Base-by-base conservation (phyloP, 495 filamentous ascomycete genomes). In the Choiromyces venosus region DNA sequence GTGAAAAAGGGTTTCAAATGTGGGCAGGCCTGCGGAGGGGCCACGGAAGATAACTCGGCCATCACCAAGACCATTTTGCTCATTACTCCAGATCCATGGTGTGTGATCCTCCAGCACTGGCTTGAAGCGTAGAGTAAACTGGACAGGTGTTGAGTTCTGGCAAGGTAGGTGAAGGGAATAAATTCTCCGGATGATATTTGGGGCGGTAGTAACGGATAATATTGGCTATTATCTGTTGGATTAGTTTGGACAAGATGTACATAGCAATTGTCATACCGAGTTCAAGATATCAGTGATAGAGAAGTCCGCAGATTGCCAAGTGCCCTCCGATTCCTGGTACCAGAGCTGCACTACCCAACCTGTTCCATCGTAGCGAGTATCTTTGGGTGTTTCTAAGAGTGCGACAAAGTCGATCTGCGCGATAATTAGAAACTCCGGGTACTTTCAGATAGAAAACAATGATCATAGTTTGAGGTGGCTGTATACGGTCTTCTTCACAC, bases 21-120 rank as follows among this genome's bases (percentile, higher is more conserved):
- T 37, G 12, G 73, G 66, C 8, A 65, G 72, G 16, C 19, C 38
- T 10, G 66, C 8, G 40, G 36, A 35, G 37, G 69, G 46, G 42
- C 16, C 29, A 29, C 67, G 68, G 39, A 77, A 80, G 36, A 80
- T 61, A 6, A 80, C 52, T 38, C 70, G 74, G 1, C 78, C 78
- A 67, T 80, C 78, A 37, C 67, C 65, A 9, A 37, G 39, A 2
- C 75, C 66, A 65, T 71, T 72, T 66, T 79, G 77, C 36, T 80
- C 78, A 40, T 77, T 76, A 19, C 67, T 80, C 78, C 78, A 80
- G 56, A 80, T 77, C 78, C 78, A 80, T 46, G 65, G 61, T 37
- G 44, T 66, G 18, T 69, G 52, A 4, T 69, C 73, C 6, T 64
- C 40, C 2, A 56, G 21, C 6, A 14, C 12, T 19, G 70, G 29